Percentiles rank a stretch among this genome's conserved stretches.
phyloP scores from a whole-genome alignment of 2,329 filamentous ascomycete species.

The Delphinella strobiligena region DNA sequence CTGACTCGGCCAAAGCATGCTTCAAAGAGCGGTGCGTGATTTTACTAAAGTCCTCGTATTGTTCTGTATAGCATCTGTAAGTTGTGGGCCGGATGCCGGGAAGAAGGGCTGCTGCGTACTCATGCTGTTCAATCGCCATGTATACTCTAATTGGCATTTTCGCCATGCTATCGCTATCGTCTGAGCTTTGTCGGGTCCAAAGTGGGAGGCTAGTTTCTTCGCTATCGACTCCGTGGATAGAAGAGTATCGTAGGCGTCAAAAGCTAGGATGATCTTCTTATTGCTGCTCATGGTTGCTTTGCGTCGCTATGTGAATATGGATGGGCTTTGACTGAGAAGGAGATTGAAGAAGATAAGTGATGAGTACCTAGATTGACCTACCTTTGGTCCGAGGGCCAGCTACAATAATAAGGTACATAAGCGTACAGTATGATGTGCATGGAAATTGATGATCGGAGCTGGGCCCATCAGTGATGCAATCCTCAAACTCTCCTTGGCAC shows the following conservation, averaged over 20 bases:
- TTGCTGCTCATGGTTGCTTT: constrained; percentile 1
- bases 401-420: no score
- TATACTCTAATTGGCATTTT: constrained; percentile 64
- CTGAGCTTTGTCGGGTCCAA: constrained; percentile 45
- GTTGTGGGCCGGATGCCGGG: not conserved
- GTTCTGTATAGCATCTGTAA: constrained; percentile 28
- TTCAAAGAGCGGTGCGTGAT: constrained; percentile 50
- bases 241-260: constrained; percentile 66
- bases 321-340: no score
- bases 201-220: constrained; percentile 43
- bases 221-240: constrained; percentile 60
- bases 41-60: constrained; percentile 50
- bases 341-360: no score
- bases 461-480: no score
- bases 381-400: no score
- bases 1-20: constrained; percentile 51
- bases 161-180: constrained; percentile 51
- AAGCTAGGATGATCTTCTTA: constrained; percentile 44
- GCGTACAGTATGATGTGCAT: no score
- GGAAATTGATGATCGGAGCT: no score
- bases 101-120: constrained; percentile 36
- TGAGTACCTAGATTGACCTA: no score
- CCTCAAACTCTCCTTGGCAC: no score
- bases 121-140: constrained; percentile 67
- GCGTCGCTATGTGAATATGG: no score